These are phyloP conservation scores for Trifolium repens DNA, from an alignment of 306 rosid species.

Conservation along the genomic window DNA sequence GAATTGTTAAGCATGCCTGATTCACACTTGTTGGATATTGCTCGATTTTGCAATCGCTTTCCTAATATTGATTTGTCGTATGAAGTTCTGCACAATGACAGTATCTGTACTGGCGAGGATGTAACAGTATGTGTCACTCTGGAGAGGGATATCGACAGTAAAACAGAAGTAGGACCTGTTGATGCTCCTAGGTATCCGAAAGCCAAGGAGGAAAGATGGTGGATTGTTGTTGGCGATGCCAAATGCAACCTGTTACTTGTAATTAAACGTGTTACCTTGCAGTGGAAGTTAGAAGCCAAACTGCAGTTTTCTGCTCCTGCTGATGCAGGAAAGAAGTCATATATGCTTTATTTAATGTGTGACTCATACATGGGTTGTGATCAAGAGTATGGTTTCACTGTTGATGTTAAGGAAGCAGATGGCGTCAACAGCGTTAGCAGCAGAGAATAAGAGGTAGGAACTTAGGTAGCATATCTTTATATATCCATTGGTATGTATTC, in stretches of 20 bases:
- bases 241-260: slow-evolving; percentile 74
- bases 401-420: slow-evolving; percentile 66
- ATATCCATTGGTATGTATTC: too few relatives aligned
- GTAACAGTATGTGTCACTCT: slow-evolving; percentile 68
- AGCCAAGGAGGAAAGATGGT: slow-evolving; percentile 95
- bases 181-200: slow-evolving; percentile 81
- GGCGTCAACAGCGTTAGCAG: slow-evolving; percentile 54
- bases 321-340: slow-evolving; percentile 74
- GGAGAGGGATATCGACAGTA: slow-evolving; percentile 83
- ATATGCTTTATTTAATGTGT: slow-evolving; percentile 85
- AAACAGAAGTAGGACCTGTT: slow-evolving; percentile 69
- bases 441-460: slow-evolving; percentile 39
- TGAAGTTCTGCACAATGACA: slow-evolving; percentile 68
- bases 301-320: slow-evolving; percentile 77
- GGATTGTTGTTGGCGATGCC: slow-evolving; percentile 93
- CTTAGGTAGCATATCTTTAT: too few relatives aligned
- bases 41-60: slow-evolving; percentile 79
- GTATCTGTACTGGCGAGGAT: slow-evolving; percentile 65
- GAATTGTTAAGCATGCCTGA: slow-evolving; percentile 84
- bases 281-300: slow-evolving; percentile 72
- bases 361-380: slow-evolving; percentile 96
- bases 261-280: slow-evolving; percentile 78
- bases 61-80: slow-evolving; percentile 80
- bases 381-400: slow-evolving; percentile 74
- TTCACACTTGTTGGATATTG: slow-evolving; percentile 72